Evolutionary conservation across 768 basidiomycete genomes (phyloP).

Genomic region (Tricholomella constricta): DNA sequence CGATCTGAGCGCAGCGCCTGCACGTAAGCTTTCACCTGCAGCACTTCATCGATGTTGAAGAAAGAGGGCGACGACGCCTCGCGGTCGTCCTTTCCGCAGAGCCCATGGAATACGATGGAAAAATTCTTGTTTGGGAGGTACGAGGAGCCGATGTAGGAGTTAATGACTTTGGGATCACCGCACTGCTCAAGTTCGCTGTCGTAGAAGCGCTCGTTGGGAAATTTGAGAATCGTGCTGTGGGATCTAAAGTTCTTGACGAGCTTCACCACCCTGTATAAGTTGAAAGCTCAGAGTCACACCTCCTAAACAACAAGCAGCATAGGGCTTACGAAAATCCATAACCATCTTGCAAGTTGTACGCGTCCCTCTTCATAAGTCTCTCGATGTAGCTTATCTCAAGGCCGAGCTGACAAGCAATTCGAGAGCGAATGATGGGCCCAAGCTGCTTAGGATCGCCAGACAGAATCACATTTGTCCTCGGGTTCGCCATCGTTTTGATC

Average conservation of each 20-base stretch:
- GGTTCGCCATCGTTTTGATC: constrained; percentile 60
- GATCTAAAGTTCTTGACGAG: constrained; percentile 68
- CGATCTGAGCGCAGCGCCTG: constrained; percentile 36
- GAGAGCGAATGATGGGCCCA: constrained; percentile 66
- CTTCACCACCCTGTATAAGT: constrained; percentile 53
- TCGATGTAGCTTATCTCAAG: constrained; percentile 64
- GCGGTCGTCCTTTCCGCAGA: constrained; percentile 63
- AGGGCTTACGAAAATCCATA: constrained; percentile 30
- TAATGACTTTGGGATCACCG: constrained; percentile 43
- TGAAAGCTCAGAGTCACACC: background rate
- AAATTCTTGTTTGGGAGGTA: constrained; percentile 49
- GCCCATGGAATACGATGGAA: constrained; percentile 63
- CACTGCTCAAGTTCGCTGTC: constrained; percentile 49
- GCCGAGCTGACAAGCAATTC: constrained; percentile 55
- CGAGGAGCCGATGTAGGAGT: constrained; percentile 38
- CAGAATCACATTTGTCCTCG: constrained; percentile 56
- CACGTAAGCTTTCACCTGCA: constrained; percentile 55
- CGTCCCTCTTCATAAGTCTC: constrained; percentile 51
- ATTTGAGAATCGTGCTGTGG: constrained; percentile 58
- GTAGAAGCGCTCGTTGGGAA: constrained; percentile 66
- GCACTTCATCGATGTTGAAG: constrained; percentile 65
- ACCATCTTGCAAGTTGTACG: constrained; percentile 37
- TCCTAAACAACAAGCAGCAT: background rate
- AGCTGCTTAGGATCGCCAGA: constrained; percentile 75
- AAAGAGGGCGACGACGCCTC: constrained; percentile 70